phyloP scores from a whole-genome alignment of 306 rosid genomes.

The Dryas octopetala region DNA sequence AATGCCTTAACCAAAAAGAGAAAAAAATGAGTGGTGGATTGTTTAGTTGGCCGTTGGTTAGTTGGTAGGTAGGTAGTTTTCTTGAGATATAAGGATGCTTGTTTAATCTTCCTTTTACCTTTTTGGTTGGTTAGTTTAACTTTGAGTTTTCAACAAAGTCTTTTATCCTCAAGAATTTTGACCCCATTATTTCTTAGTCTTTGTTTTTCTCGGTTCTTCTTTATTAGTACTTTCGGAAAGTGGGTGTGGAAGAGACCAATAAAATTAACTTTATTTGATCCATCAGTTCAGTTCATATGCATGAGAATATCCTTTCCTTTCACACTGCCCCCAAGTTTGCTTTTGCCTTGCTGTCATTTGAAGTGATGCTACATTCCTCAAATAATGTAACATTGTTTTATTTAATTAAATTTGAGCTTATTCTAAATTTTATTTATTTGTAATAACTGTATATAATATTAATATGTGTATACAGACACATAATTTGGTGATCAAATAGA shows the following conservation, averaged over 20 bases:
- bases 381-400: too few relatives aligned
- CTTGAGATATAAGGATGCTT: conserved; percentile 61
- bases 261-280: neutral
- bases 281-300: neutral
- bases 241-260: conserved; percentile 10
- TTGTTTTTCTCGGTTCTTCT: neutral
- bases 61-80: conserved; percentile 66
- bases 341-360: too few relatives aligned
- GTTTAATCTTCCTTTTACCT: conserved; percentile 8
- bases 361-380: too few relatives aligned
- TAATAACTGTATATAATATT: too few relatives aligned
- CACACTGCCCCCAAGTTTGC: neutral
- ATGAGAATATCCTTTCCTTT: conserved; percentile 58
- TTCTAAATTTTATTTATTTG: too few relatives aligned
- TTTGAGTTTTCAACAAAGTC: conserved; percentile 20
- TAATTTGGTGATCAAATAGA: too few relatives aligned
- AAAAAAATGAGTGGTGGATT: neutral
- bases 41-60: conserved; percentile 21
- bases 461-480: too few relatives aligned
- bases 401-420: too few relatives aligned
- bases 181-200: conserved; percentile 29
- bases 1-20: too few relatives aligned
- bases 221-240: conserved; percentile 51
- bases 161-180: conserved; percentile 40
- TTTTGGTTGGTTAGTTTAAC: conserved; percentile 52